Evolutionary conservation across 1,284 basidiomycete species (phyloP).

Genomic region (Chondrostereum purpureum): DNA sequence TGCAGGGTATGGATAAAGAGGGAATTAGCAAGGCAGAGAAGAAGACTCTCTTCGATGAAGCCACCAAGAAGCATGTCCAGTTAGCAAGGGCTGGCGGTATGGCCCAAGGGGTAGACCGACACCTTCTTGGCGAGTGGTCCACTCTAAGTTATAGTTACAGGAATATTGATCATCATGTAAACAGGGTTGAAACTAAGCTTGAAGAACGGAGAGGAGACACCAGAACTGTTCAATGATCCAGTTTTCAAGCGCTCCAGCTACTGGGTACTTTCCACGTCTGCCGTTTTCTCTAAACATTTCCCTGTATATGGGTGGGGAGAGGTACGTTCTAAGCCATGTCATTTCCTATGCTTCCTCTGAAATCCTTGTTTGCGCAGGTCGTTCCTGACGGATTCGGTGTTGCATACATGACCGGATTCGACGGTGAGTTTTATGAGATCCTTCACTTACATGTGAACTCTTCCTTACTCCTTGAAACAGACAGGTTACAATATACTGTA

Average conservation of each 20-base stretch:
- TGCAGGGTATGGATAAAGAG: conserved; percentile 62
- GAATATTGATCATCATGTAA: conserved; percentile 6
- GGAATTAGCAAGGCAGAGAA: conserved; percentile 35
- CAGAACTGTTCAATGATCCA: conserved; percentile 68
- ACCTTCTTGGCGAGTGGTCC: conserved; percentile 60
- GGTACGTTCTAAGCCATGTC: no score
- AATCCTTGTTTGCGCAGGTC: conserved; percentile 38
- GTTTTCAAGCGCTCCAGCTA: conserved; percentile 59
- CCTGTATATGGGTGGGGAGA: conserved; percentile 84
- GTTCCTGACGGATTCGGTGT: conserved; percentile 60
- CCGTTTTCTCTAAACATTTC: conserved; percentile 79
- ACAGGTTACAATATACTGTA: conserved; percentile 75
- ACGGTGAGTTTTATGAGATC: conserved; percentile 24
- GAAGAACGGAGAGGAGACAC: conserved; percentile 53
- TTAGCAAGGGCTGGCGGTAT: conserved; percentile 68
- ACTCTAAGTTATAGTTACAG: not conserved
- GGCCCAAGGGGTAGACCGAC: conserved; percentile 78
- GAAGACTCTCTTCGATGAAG: conserved; percentile 55
- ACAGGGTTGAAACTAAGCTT: conserved; percentile 64
- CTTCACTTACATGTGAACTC: no score
- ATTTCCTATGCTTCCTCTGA: conserved; percentile 1
- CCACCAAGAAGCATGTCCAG: conserved; percentile 63
- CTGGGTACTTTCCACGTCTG: conserved; percentile 82
- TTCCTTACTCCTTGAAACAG: conserved; percentile 25
- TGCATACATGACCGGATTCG: conserved; percentile 48